Percentiles rank a stretch among this genome's conserved stretches.
Conservation (phyloP, 352 stramenopile genomes). For the Phytophthora constricta region DNA sequence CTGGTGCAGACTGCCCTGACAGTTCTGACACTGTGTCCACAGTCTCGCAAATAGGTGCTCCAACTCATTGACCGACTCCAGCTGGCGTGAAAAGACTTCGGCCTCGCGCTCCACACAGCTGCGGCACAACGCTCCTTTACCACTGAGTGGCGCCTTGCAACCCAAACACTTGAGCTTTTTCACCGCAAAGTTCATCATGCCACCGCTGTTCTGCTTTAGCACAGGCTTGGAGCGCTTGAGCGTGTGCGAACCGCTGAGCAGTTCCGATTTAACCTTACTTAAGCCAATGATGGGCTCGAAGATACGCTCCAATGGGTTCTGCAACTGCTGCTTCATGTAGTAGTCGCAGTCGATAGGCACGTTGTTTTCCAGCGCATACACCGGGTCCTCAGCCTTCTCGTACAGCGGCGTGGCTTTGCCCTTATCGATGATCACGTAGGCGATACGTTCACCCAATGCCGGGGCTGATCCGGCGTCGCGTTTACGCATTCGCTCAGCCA, state of each 20-base stretch:
- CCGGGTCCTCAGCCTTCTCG: slow-evolving; percentile 98
- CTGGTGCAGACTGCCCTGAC: slow-evolving; percentile 98
- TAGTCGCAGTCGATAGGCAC: slow-evolving; percentile 99
- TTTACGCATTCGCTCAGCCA: slow-evolving; percentile 98
- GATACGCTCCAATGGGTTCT: slow-evolving; percentile 97
- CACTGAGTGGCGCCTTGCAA: slow-evolving; percentile 95
- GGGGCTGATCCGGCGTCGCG: slow-evolving; percentile 97
- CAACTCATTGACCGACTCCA: slow-evolving; percentile 92
- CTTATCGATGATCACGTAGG: slow-evolving; percentile 99
- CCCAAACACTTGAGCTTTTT: slow-evolving; percentile 98
- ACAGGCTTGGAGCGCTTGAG: slow-evolving; percentile 97
- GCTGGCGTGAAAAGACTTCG: slow-evolving; percentile 96
- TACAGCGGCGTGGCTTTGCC: slow-evolving; percentile 96
- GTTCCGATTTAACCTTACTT: slow-evolving; percentile 88
- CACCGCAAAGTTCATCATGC: slow-evolving; percentile 99
- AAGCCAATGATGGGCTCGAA: slow-evolving; percentile 98
- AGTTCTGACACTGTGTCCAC: slow-evolving; percentile 99
- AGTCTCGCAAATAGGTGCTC: slow-evolving; percentile 95
- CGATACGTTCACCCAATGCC: slow-evolving; percentile 98
- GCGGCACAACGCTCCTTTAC: slow-evolving; percentile 92
- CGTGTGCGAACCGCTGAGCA: slow-evolving; percentile 98
- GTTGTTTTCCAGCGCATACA: slow-evolving; percentile 99
- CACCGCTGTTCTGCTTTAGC: slow-evolving; percentile 94
- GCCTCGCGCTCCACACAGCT: slow-evolving; percentile 94
- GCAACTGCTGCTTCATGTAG: slow-evolving; percentile 99